phyloP scores from a whole-genome alignment of 805 yeast genomes.

The Vanderwaltozyma polyspora region DNA sequence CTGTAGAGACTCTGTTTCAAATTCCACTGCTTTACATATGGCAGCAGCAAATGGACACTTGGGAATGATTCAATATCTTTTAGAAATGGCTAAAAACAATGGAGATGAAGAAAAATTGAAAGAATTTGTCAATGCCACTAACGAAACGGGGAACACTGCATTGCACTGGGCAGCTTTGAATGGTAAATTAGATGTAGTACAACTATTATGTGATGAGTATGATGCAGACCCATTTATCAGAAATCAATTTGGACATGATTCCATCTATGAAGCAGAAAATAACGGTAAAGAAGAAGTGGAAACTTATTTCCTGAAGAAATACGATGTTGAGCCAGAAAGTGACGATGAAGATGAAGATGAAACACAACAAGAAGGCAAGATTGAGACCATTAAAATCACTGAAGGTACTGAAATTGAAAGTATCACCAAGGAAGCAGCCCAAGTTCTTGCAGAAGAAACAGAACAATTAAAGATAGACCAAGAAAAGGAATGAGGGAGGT shows the following conservation, averaged over 20 bases:
- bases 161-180: slow-evolving; percentile 93
- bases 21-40: slow-evolving; percentile 80
- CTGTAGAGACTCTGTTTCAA: slow-evolving; percentile 52
- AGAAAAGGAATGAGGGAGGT: too few relatives aligned
- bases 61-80: slow-evolving; percentile 50
- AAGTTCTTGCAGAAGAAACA: slow-evolving; percentile 26
- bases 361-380: slow-evolving; percentile 31
- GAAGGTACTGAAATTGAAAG: slow-evolving; percentile 43
- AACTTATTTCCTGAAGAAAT: slow-evolving; percentile 62
- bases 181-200: slow-evolving; percentile 67
- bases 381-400: slow-evolving; percentile 28
- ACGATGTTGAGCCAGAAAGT: slow-evolving; percentile 54
- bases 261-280: slow-evolving; percentile 80
- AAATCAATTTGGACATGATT: slow-evolving; percentile 69
- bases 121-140: slow-evolving; percentile 39
- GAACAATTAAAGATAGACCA: slow-evolving; percentile 12
- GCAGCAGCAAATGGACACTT: slow-evolving; percentile 91
- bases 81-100: slow-evolving; percentile 33
- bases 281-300: slow-evolving; percentile 68
- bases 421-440: slow-evolving; percentile 38
- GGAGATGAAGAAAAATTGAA: slow-evolving; percentile 31
- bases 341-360: slow-evolving; percentile 37
- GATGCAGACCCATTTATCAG: slow-evolving; percentile 73
- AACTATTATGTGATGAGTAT: slow-evolving; percentile 58
- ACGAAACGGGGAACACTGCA: slow-evolving; percentile 85